Evolutionary conservation across 805 yeast genomes (phyloP), one percentile per base, ranked within the genome.

Genomic region (Wickerhamomyces canadensis): DNA sequence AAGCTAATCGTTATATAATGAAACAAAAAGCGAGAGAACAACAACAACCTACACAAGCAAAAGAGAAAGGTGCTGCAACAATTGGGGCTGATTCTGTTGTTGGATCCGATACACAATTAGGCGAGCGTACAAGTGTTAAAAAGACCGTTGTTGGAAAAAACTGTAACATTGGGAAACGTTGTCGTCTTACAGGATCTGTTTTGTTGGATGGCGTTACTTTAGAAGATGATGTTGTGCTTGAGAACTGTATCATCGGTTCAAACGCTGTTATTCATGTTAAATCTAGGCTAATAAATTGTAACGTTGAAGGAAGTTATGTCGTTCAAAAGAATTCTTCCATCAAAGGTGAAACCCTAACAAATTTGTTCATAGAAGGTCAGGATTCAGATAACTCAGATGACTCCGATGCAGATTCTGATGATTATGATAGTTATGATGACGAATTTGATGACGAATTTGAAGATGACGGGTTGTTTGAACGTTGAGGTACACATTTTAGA

Each of bases 41-140:
- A 16, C 45, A 38, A 35, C 49, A 45, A 27, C 46, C 53, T 13
- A 32, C 47, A 9, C 51, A 51, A 27, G 55, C 67, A 2, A 68
- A 72, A 53, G 78, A 74, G 19, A 74, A 74, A 48, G 60, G 65
- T 11, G 68, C 76, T 5, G 91, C 96, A 1, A 80, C 82, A 13
- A 76, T 93, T 25, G 97, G 98, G 38, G 80, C 80, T 9, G 98
- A 91, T 59, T 84, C 95, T 0, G 59, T 80, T 27, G 79, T 91
- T 11, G 97, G 91, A 10, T 68, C 65, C 10, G 64, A 67, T 26
- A 74, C 91, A n/a, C 60, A 57, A 2, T 58, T 93, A 36, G 93
- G 87, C 15, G 97, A 87, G 52, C 77, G 78, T 48, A 82, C 95
- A 16, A 84, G 80, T 55, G 86, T 93, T 35, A 93, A 93, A 63